Evolutionary conservation across 768 basidiomycete species (phyloP).

Genomic region (Macrocybe gigantea): DNA sequence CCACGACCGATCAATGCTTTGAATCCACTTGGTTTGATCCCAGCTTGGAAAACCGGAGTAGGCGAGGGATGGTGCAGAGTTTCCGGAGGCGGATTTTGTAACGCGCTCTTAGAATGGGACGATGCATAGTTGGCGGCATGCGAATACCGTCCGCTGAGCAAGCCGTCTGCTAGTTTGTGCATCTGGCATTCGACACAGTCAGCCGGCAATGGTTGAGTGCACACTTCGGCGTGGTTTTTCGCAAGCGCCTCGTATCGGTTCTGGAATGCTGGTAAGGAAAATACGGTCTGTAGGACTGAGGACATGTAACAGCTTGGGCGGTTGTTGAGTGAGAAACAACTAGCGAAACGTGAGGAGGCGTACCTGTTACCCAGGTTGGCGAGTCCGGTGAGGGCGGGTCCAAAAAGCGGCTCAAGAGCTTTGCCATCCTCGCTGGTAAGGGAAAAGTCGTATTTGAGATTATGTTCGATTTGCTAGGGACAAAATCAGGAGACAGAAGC

Average conservation of each 20-base stretch:
- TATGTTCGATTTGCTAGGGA: constrained; percentile 90
- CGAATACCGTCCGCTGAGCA: constrained; percentile 90
- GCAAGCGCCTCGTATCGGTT: constrained; percentile 51
- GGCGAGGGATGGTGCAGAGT: constrained; percentile 19
- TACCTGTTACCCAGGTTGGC: constrained; percentile 88
- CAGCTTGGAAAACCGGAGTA: constrained; percentile 71
- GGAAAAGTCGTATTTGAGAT: constrained; percentile 90
- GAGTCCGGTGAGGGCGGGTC: constrained; percentile 84
- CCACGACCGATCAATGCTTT: constrained; percentile 89
- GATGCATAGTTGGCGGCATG: constrained; percentile 38
- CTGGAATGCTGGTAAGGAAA: constrained; percentile 75
- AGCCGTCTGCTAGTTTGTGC: constrained; percentile 86
- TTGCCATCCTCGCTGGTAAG: constrained; percentile 83
- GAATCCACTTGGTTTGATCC: constrained; percentile 77
- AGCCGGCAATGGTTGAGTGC: constrained; percentile 65
- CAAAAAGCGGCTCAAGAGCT: constrained; percentile 83
- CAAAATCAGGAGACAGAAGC: constrained; percentile 15
- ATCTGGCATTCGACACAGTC: constrained; percentile 95
- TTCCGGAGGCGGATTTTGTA: not conserved
- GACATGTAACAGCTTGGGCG: constrained; percentile 89
- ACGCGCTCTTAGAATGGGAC: not conserved
- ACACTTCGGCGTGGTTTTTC: constrained; percentile 49
- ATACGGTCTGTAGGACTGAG: constrained; percentile 82
- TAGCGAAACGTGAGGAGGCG: not conserved
- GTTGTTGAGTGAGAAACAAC: not conserved